These are phyloP conservation scores for Penicillium sumatraense DNA, from an alignment of 2,329 filamentous ascomycete species.

Conservation along the genomic window DNA sequence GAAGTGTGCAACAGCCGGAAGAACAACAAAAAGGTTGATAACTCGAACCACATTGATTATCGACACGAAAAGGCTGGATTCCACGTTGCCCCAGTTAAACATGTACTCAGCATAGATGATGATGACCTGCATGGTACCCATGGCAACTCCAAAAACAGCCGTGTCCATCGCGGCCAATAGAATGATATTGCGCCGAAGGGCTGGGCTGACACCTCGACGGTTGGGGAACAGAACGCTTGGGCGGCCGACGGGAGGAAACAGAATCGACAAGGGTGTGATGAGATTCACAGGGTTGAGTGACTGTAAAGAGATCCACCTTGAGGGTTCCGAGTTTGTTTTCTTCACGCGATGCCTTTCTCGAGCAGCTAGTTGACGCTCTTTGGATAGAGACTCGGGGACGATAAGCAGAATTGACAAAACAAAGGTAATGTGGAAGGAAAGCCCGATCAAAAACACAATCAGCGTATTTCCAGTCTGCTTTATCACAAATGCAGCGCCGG, in stretches of 20 bases:
- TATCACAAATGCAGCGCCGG: slow-evolving; percentile 79
- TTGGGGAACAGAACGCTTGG: slow-evolving; percentile 34
- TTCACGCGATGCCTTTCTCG: slow-evolving; percentile 66
- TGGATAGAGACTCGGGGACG: slow-evolving; percentile 83
- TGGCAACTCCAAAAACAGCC: slow-evolving; percentile 77
- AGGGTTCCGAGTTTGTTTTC: slow-evolving; percentile 36
- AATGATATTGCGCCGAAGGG: slow-evolving; percentile 79
- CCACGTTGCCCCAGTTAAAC: slow-evolving; percentile 81
- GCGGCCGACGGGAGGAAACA: slow-evolving; percentile 64
- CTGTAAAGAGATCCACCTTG: slow-evolving; percentile 35
- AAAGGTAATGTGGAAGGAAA: slow-evolving; percentile 75
- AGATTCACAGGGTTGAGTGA: slow-evolving; percentile 64
- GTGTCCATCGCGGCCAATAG: slow-evolving; percentile 80
- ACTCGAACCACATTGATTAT: slow-evolving; percentile 79
- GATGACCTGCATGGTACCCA: slow-evolving; percentile 80
- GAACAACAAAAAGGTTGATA: slow-evolving; percentile 70
- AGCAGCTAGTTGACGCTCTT: slow-evolving; percentile 70
- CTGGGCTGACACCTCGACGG: slow-evolving; percentile 63
- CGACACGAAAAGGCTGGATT: slow-evolving; percentile 80
- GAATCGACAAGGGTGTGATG: slow-evolving; percentile 74
- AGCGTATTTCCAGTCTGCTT: slow-evolving; percentile 74
- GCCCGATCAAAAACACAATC: slow-evolving; percentile 80
- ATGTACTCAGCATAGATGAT: slow-evolving; percentile 80
- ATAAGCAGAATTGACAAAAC: slow-evolving; percentile 71
- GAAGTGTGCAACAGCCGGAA: slow-evolving; percentile 77